Conservation (phyloP, 495 filamentous ascomycete genomes). For the Penicillium manginii region DNA sequence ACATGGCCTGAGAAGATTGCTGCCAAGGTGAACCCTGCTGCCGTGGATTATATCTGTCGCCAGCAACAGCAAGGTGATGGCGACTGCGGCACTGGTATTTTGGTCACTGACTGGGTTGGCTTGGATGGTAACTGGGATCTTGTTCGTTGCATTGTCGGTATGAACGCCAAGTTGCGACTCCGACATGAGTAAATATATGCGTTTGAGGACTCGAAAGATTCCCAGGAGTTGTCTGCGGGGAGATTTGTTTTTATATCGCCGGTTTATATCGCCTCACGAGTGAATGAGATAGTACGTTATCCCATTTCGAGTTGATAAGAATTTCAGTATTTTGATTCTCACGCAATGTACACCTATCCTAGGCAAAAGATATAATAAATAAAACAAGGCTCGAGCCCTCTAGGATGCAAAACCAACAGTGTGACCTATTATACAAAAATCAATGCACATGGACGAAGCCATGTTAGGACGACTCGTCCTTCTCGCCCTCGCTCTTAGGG, state of each 20-base stretch:
- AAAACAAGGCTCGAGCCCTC: constrained; percentile 10
- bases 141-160: constrained; percentile 83
- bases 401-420: constrained; percentile 23
- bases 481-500: constrained; percentile 36
- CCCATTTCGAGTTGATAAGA: neutral
- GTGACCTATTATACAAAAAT: constrained; percentile 47
- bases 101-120: constrained; percentile 94
- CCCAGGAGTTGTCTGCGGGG: constrained; percentile 5
- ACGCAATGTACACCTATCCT: constrained; percentile 30
- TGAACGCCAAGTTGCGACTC: constrained; percentile 79
- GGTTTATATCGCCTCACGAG: neutral
- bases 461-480: constrained; percentile 41
- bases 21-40: constrained; percentile 89
- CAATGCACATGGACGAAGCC: constrained; percentile 17
- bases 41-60: constrained; percentile 76
- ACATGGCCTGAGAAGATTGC: constrained; percentile 96
- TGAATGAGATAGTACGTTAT: neutral
- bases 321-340: constrained; percentile 12
- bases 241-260: neutral
- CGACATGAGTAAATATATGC: constrained; percentile 27
- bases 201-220: neutral
- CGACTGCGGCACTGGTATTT: constrained; percentile 85
- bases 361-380: constrained; percentile 14
- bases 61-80: constrained; percentile 63
- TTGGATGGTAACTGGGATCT: constrained; percentile 91